Percentiles rank a stretch among this genome's conserved stretches.
Conservation (phyloP, 805 yeast species). For the Spathaspora sp. region DNA sequence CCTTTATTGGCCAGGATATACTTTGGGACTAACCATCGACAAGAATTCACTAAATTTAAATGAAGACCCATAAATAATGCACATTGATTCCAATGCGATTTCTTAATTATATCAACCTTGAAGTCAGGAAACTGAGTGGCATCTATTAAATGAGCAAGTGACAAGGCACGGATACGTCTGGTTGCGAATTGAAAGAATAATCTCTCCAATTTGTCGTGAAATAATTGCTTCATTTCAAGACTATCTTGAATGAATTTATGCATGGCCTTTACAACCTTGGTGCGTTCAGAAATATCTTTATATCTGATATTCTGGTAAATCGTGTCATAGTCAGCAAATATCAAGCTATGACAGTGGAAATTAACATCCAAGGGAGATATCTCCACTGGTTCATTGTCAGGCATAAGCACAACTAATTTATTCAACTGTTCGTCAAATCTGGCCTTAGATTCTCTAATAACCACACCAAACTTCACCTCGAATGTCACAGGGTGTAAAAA, state of each 20-base stretch:
- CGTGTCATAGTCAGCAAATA: slow-evolving; percentile 15
- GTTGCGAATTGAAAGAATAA: slow-evolving; percentile 20
- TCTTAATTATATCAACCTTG: slow-evolving; percentile 8
- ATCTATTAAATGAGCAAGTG: slow-evolving; percentile 13
- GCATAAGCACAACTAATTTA: slow-evolving; percentile 27
- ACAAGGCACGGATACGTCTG: slow-evolving; percentile 10
- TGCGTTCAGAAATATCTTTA: slow-evolving; percentile 14
- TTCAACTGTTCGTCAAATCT: slow-evolving; percentile 31
- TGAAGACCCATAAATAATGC: slow-evolving; percentile 27
- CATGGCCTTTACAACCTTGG: slow-evolving; percentile 17
- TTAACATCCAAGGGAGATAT: slow-evolving; percentile 27
- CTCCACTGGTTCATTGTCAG: slow-evolving; percentile 23
- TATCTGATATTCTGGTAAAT: slow-evolving; percentile 21
- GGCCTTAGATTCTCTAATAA: slow-evolving; percentile 26
- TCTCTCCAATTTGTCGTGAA: slow-evolving; percentile 15
- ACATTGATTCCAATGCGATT: slow-evolving; percentile 25
- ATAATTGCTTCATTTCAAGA: slow-evolving; percentile 7
- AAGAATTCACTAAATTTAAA: slow-evolving; percentile 18
- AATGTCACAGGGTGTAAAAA: slow-evolving; percentile 16
- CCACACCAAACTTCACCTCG: slow-evolving; percentile 30
- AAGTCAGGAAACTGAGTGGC: slow-evolving; percentile 12
- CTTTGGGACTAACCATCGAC: slow-evolving; percentile 25
- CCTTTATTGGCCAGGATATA: slow-evolving; percentile 3
- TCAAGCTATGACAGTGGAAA: slow-evolving; percentile 25
- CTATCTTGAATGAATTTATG: slow-evolving; percentile 21